Conservation (phyloP, 2,329 filamentous ascomycete species). For the Teratosphaeriaceae sp. region DNA sequence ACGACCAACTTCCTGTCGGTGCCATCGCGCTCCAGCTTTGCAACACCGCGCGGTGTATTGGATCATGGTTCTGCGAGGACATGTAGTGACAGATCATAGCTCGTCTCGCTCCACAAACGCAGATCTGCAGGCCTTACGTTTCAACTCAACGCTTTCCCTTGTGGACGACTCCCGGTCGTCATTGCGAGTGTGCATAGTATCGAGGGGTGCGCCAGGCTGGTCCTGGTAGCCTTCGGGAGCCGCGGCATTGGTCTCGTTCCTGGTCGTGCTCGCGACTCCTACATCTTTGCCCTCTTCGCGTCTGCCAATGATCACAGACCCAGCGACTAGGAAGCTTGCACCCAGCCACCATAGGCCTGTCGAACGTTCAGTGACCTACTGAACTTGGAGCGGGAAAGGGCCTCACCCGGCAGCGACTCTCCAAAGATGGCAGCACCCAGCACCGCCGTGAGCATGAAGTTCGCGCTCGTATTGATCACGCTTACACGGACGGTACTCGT, state of each 20-base stretch:
- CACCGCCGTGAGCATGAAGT: conserved; percentile 72
- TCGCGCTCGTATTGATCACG: conserved; percentile 75
- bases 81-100: too few relatives aligned
- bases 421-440: conserved; percentile 65
- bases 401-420: conserved; percentile 55
- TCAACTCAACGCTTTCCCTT: conserved; percentile 8
- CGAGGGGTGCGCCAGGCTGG: conserved; percentile 25
- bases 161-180: not conserved
- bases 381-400: not conserved
- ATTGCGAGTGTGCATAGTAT: not conserved
- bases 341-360: conserved; percentile 66
- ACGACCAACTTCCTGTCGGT: too few relatives aligned
- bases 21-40: too few relatives aligned
- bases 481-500: conserved; percentile 72
- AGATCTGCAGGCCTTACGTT: conserved; percentile 1
- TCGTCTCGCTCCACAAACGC: too few relatives aligned
- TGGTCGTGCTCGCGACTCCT: conserved; percentile 15
- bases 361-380: not conserved
- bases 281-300: conserved; percentile 50
- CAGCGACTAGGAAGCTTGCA: conserved; percentile 63
- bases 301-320: conserved; percentile 70
- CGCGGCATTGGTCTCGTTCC: conserved; percentile 12
- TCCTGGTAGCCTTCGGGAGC: conserved; percentile 19
- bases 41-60: too few relatives aligned
- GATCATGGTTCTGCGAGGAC: too few relatives aligned